Evolutionary conservation across 352 stramenopile genomes (phyloP).

Genomic region (Phytophthora gonapodyides): DNA sequence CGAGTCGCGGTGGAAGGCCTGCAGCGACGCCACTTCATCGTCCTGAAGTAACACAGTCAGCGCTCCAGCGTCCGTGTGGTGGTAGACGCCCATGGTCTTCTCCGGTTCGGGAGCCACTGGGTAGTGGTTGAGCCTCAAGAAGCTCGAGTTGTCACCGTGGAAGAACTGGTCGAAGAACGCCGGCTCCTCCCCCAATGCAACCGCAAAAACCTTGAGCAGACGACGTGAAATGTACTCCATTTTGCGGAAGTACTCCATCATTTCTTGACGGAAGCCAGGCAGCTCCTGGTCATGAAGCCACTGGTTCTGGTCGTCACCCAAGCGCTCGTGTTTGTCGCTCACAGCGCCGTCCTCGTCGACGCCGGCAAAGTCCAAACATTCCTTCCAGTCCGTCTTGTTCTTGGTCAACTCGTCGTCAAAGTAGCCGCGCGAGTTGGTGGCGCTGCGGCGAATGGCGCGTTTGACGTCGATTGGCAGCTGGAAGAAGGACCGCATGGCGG

Average conservation of each 20-base stretch:
- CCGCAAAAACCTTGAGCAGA: slow-evolving; percentile 58
- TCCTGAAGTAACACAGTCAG: slow-evolving; percentile 66
- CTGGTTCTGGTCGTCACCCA: slow-evolving; percentile 89
- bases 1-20: slow-evolving; percentile 51
- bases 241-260: slow-evolving; percentile 44
- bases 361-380: slow-evolving; percentile 71
- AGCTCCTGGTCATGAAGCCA: slow-evolving; percentile 56
- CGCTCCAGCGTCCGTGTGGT: slow-evolving; percentile 63
- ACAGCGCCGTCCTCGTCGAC: slow-evolving; percentile 45
- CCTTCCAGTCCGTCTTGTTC: slow-evolving; percentile 93
- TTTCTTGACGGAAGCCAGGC: slow-evolving; percentile 55
- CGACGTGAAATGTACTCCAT: slow-evolving; percentile 63
- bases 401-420: slow-evolving; percentile 96
- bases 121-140: slow-evolving; percentile 93
- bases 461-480: slow-evolving; percentile 65
- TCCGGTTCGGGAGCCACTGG: slow-evolving; percentile 53
- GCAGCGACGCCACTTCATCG: slow-evolving; percentile 57
- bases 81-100: slow-evolving; percentile 54
- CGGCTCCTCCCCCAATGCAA: slow-evolving; percentile 46
- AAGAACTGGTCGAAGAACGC: slow-evolving; percentile 71
- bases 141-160: slow-evolving; percentile 81
- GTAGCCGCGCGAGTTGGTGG: slow-evolving; percentile 89
- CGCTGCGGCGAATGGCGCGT: slow-evolving; percentile 61
- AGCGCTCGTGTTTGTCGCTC: slow-evolving; percentile 60
- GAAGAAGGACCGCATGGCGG: slow-evolving; percentile 86